A percentile compares a stretch with the other conserved stretches of the same genome.
Conservation (phyloP, 768 basidiomycete genomes). For the Suillus luteus region DNA sequence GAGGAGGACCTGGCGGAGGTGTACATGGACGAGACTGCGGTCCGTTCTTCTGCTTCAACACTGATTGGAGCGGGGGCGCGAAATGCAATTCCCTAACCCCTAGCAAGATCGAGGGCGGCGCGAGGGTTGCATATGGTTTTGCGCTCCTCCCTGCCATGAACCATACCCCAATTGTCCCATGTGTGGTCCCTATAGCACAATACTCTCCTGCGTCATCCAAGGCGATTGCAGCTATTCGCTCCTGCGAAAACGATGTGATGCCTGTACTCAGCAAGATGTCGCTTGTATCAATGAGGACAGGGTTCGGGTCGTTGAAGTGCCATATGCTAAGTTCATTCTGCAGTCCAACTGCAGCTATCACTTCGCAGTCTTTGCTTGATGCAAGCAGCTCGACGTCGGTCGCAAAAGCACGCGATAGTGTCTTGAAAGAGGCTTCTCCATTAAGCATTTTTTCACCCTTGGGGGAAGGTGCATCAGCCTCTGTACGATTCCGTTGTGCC, state of each 20-base stretch:
- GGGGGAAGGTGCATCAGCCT: constrained; percentile 39
- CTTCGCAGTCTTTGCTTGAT: constrained; percentile 63
- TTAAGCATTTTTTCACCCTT: constrained; percentile 36
- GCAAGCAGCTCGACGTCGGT: constrained; percentile 85
- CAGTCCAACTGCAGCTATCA: constrained; percentile 71
- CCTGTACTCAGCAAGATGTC: constrained; percentile 52
- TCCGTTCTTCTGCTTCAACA: constrained; percentile 21
- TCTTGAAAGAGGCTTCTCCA: constrained; percentile 55
- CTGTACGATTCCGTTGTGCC: constrained; percentile 69
- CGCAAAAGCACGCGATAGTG: constrained; percentile 77
- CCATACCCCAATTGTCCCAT: constrained; percentile 68
- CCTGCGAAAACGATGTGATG: constrained; percentile 48
- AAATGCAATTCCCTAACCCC: constrained; percentile 60
- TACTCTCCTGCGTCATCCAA: constrained; percentile 61
- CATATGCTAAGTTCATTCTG: constrained; percentile 79
- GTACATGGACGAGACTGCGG: constrained; percentile 18
- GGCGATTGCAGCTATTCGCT: constrained; percentile 60
- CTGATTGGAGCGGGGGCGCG: constrained; percentile 15
- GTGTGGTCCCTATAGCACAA: constrained; percentile 72
- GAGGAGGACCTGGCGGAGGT: constrained; percentile 15
- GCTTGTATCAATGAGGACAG: constrained; percentile 51
- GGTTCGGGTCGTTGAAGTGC: constrained; percentile 47
- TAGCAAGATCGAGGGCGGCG: constrained; percentile 43
- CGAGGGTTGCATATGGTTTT: constrained; percentile 43
- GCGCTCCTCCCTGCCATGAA: constrained; percentile 44